Base-by-base conservation (phyloP, 2,329 filamentous ascomycete species). In the Claviceps spartinae region DNA sequence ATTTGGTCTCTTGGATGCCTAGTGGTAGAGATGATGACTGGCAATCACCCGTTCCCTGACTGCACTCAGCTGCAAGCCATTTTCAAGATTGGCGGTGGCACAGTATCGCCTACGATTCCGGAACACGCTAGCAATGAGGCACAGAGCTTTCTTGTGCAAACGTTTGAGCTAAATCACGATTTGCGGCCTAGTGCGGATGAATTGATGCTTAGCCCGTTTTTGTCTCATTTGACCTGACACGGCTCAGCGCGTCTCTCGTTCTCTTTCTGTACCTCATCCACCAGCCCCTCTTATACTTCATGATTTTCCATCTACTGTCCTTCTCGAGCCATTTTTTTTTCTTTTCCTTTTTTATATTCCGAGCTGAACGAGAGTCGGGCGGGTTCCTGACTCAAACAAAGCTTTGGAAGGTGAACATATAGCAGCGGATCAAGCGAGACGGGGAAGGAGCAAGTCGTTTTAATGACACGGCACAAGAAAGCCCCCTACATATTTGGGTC, bases 21-120 rank as follows among this genome's bases (percentile, higher is more conserved):
- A 49, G 88, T 98, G 14, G 91, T 98, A 24, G 93, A 98, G 73
- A 98, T 98, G 93, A 95, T 97, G 77, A 97, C 93, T 13, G 93
- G 93, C 52, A 86, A 82, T 45, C 93, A 97, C 65, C 93, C 93
- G 1, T 96, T 96, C 76, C 93, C 93, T 0, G 91, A 95, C 70
- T 95, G 89, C 73, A 94, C 88, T 54, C 94, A 98, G 69, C 75
- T 98, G 56, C 93, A 98, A 67, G 93, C 93, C 54, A 96, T 98
- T 63, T 98, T 98, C 76, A 95, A 95, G 72, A 97, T 98, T 65
- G 90, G 90, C 41, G 89, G 86, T 57, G 83, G 85, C 58, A 86
- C 88, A 67, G 88, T 89, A 24, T 83, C 87, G 45, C 93, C 93
- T 0, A 90, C 88, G 16, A 86, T 95, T 52, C 93, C 93, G 0